Conservation (phyloP, 2,329 filamentous ascomycete species). For the Penicillium capsulatum region DNA sequence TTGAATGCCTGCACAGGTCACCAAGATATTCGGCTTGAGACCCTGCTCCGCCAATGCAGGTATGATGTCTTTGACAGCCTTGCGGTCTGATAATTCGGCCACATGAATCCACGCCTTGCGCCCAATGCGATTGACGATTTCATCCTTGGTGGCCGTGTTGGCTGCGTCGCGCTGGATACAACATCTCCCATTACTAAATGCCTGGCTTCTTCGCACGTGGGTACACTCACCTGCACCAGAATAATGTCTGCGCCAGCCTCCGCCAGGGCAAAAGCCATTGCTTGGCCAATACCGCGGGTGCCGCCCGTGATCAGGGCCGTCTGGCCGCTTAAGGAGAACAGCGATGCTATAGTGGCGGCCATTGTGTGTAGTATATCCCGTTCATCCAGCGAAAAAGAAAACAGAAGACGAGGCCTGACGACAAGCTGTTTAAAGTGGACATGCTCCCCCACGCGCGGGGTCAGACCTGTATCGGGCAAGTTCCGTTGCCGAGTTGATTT, state of each 20-base stretch:
- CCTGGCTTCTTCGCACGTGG: not conserved
- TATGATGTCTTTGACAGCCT: slow-evolving; percentile 40
- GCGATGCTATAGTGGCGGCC: slow-evolving; percentile 25
- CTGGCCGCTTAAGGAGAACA: slow-evolving; percentile 41
- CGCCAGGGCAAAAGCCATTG: slow-evolving; percentile 46
- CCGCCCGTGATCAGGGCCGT: slow-evolving; percentile 47
- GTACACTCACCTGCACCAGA: slow-evolving; percentile 35
- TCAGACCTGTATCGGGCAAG: not conserved
- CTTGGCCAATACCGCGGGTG: slow-evolving; percentile 47
- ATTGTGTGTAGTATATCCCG: slow-evolving; percentile 19
- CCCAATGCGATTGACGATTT: slow-evolving; percentile 37
- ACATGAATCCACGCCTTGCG: slow-evolving; percentile 43
- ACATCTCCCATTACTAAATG: too few species aligned
- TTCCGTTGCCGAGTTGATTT: not conserved
- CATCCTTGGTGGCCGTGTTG: slow-evolving; percentile 43
- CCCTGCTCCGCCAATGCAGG: slow-evolving; percentile 39
- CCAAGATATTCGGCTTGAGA: slow-evolving; percentile 67
- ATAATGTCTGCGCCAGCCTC: slow-evolving; percentile 48
- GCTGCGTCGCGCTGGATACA: slow-evolving; percentile 50
- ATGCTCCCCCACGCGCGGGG: slow-evolving; percentile 13
- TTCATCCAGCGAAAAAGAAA: too few species aligned
- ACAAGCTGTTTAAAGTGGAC: too few species aligned
- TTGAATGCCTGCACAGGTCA: slow-evolving; percentile 87
- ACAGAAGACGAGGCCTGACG: slow-evolving; percentile 3
- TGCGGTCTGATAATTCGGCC: slow-evolving; percentile 42